Percentiles rank a stretch among this genome's conserved stretches.
phyloP scores from a whole-genome alignment of 495 filamentous ascomycete genomes.

The Penicillium riverlandense region DNA sequence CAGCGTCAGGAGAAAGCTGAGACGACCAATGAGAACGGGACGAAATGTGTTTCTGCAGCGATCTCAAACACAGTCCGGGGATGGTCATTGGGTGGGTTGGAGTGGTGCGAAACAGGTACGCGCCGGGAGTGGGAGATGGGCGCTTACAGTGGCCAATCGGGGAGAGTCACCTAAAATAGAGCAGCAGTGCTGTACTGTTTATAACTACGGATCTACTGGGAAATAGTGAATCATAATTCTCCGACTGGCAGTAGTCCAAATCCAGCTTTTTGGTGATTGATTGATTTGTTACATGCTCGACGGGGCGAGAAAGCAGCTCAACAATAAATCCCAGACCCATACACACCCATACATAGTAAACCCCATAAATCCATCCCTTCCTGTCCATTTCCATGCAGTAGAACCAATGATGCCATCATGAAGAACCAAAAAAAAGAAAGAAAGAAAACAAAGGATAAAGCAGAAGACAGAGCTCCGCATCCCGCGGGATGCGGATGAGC shows the following conservation, averaged over 20 bases:
- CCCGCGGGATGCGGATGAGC: too few relatives aligned
- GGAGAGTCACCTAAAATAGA: conserved; percentile 1
- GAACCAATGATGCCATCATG: not conserved
- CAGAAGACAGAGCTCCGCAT: conserved; percentile 2
- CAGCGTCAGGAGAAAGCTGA: too few relatives aligned
- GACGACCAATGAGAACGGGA: not conserved
- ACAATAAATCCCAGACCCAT: conserved; percentile 4
- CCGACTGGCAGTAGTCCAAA: too few relatives aligned
- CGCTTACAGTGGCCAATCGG: conserved; percentile 7
- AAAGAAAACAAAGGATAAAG: conserved; percentile 6
- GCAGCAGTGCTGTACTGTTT: not conserved
- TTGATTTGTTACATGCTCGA: not conserved
- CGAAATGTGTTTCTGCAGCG: conserved; percentile 4
- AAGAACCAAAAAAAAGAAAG: conserved; percentile 4
- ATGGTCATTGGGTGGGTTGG: too few relatives aligned
- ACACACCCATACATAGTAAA: conserved; percentile 3
- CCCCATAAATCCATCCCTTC: conserved; percentile 5
- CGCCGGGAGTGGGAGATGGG: conserved; percentile 16
- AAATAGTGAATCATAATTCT: too few relatives aligned
- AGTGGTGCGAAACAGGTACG: conserved; percentile 3
- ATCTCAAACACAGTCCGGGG: conserved; percentile 8
- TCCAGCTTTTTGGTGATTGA: too few relatives aligned
- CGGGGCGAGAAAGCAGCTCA: not conserved
- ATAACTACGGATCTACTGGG: not conserved
- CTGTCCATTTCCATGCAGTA: conserved; percentile 7